These are phyloP conservation scores for Cymbopogon flexuosus DNA, from an alignment of 202 grass and related monocot genomes.

Conservation along the genomic window DNA sequence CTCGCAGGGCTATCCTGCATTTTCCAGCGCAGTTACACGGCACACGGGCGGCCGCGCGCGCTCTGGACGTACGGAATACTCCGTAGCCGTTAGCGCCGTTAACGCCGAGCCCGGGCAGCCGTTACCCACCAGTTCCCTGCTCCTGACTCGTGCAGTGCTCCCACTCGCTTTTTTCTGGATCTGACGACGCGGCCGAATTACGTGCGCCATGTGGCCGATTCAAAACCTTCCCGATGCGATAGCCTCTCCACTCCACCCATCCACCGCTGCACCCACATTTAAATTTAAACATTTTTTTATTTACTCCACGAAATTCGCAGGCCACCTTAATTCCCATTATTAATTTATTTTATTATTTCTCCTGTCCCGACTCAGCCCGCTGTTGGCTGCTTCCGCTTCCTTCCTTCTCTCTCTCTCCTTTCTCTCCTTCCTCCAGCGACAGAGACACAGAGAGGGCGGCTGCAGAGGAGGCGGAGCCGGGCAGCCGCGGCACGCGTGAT, in stretches of 20 bases:
- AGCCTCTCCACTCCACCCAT: background rate
- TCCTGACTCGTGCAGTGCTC: background rate
- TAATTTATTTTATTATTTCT: background rate
- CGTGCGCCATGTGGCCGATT: slow-evolving; percentile 33
- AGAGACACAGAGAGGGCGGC: background rate
- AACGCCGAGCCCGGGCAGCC: background rate
- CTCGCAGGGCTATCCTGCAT: background rate
- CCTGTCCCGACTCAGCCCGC: background rate
- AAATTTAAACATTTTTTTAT: slow-evolving; percentile 44
- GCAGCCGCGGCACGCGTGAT: background rate
- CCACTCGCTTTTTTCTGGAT: slow-evolving; percentile 22
- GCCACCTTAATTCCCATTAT: slow-evolving; percentile 36
- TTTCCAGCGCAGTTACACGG: background rate
- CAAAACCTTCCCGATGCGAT: slow-evolving; percentile 39
- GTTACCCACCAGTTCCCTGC: background rate
- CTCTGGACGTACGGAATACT: background rate
- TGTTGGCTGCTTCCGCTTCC: background rate
- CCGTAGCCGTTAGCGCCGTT: slow-evolving; percentile 11
- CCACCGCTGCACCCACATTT: slow-evolving; percentile 16
- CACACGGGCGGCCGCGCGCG: background rate
- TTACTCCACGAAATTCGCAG: slow-evolving; percentile 39
- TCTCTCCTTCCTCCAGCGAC: slow-evolving; percentile 26
- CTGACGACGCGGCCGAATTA: slow-evolving; percentile 24
- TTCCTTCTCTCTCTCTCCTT: background rate
- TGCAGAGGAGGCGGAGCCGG: background rate